Conservation (phyloP, 139 green algal genomes). For the Microglena sp. region DNA sequence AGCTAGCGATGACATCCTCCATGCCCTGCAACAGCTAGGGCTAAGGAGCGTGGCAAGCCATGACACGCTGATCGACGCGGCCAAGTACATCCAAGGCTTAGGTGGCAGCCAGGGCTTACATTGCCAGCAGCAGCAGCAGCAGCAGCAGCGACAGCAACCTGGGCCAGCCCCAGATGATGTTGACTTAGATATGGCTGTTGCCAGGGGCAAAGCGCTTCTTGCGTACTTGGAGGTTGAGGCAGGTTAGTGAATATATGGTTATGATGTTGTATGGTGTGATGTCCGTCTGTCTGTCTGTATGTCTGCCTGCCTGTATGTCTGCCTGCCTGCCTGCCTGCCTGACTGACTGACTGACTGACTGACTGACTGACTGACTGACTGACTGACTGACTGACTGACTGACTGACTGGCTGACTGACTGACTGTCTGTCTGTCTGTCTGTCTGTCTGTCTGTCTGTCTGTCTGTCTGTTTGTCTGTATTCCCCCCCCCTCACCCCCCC, state of each 20-base stretch:
- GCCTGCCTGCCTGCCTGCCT: too few species aligned
- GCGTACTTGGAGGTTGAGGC: constrained; percentile 50
- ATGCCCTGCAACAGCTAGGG: constrained; percentile 50
- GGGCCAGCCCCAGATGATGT: neutral
- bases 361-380: neutral
- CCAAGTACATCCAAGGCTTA: constrained; percentile 34
- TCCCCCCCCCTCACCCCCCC: too few species aligned
- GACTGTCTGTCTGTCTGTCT: too few species aligned
- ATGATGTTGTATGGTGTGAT: too few species aligned
- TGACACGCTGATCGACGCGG: constrained; percentile 46
- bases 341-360: neutral
- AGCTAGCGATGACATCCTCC: neutral
- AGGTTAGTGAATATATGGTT: too few species aligned
- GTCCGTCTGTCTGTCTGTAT: too few species aligned
- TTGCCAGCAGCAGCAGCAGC: neutral
- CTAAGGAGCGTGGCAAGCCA: constrained; percentile 22
- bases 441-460: neutral
- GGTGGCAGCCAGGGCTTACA: neutral
- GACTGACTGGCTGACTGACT: neutral
- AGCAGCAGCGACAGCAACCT: neutral
- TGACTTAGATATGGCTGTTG: constrained; percentile 35
- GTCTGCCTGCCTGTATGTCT: too few species aligned
- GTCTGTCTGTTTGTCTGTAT: neutral
- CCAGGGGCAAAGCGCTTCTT: constrained; percentile 47
- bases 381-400: neutral